Conservation (phyloP, 345 rosid genomes). For the Geranium brycei region DNA sequence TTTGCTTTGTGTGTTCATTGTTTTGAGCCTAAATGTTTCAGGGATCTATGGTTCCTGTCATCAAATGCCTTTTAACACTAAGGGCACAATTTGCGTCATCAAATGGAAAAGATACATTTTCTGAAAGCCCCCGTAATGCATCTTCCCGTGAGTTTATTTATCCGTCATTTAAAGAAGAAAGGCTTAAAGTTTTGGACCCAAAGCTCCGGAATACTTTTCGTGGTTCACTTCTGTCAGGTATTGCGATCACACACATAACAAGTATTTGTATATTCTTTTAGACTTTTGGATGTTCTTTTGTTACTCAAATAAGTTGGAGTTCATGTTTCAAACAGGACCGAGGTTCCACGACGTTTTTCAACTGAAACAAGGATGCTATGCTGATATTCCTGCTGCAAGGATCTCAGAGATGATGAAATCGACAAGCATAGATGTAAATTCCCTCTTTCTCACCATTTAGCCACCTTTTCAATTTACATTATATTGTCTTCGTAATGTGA, state of each 20-base stretch:
- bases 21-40: background rate
- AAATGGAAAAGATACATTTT: conserved; percentile 11
- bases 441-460: background rate
- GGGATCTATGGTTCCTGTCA: background rate
- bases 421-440: conserved; percentile 59
- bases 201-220: conserved; percentile 40
- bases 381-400: conserved; percentile 68
- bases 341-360: conserved; percentile 85
- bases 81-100: conserved; percentile 12
- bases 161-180: conserved; percentile 29
- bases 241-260: background rate
- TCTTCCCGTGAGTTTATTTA: background rate
- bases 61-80: background rate
- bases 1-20: too few relatives aligned
- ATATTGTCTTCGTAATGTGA: background rate
- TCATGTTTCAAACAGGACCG: conserved; percentile 48
- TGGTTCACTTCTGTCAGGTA: conserved; percentile 6
- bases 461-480: background rate
- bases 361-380: conserved; percentile 68
- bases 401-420: conserved; percentile 86
- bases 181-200: conserved; percentile 28
- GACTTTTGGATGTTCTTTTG: background rate
- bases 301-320: background rate
- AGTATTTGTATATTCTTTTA: background rate
- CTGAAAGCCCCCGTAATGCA: conserved; percentile 8